Conservation (phyloP, 371 early-diverging fungal genomes). For the Mortierella sp. region DNA sequence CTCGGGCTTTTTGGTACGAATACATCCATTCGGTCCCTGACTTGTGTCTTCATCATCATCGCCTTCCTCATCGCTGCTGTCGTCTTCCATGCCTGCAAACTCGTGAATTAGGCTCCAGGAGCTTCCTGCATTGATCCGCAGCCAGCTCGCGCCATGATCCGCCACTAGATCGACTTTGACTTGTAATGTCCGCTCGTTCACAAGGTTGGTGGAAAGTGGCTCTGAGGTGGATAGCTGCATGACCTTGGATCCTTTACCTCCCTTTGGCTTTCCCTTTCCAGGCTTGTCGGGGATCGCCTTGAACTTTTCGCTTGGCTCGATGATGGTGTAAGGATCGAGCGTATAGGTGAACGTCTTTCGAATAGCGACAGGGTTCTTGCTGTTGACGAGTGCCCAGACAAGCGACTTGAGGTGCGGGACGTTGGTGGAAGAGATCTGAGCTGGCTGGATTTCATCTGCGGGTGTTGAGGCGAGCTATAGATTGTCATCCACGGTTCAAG, state of each 20-base stretch:
- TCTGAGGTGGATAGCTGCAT: slow-evolving; percentile 23
- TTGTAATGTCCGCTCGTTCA: slow-evolving; percentile 22
- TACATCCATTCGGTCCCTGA: neutral
- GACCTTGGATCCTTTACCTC: neutral
- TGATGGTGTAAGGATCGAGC: slow-evolving; percentile 34
- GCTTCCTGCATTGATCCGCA: slow-evolving; percentile 52
- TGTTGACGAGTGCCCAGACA: slow-evolving; percentile 33
- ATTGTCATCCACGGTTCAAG: no score
- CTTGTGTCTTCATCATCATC: slow-evolving; percentile 7
- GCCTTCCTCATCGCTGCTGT: slow-evolving; percentile 39
- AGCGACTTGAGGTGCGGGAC: slow-evolving; percentile 41
- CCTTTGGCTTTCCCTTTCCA: neutral
- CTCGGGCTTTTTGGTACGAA: slow-evolving; percentile 14
- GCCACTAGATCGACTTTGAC: slow-evolving; percentile 48
- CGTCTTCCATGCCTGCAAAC: slow-evolving; percentile 51
- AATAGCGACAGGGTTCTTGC: slow-evolving; percentile 41
- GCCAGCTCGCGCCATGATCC: slow-evolving; percentile 51
- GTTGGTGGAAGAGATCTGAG: slow-evolving; percentile 41
- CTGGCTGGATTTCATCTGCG: slow-evolving; percentile 33
- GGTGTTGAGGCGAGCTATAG: slow-evolving; percentile 34
- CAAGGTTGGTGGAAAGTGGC: slow-evolving; percentile 19
- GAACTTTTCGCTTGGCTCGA: slow-evolving; percentile 39
- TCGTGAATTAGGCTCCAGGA: slow-evolving; percentile 40
- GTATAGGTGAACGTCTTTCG: slow-evolving; percentile 32
- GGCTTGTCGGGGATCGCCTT: slow-evolving; percentile 12